A percentile compares a stretch with the other conserved stretches of the same genome.
Conservation (phyloP, 2,329 filamentous ascomycete genomes). For the Oidium heveae region DNA sequence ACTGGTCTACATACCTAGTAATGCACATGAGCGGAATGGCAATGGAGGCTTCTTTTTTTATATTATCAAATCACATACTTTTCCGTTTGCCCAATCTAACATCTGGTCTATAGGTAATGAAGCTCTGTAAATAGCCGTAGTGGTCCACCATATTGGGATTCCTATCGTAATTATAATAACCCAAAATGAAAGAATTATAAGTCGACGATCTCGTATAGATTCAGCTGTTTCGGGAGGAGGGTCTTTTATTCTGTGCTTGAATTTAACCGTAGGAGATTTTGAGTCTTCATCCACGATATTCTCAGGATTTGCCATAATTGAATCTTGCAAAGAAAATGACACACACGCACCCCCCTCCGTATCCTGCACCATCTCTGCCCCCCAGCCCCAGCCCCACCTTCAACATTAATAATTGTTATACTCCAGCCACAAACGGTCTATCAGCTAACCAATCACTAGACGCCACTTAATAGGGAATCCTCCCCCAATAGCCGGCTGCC, state of each 20-base stretch:
- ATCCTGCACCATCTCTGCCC: too few species aligned
- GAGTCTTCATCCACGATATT: neutral
- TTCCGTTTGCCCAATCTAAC: conserved; percentile 77
- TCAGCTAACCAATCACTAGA: too few species aligned
- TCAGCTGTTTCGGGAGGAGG: conserved; percentile 54
- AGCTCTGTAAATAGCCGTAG: conserved; percentile 77
- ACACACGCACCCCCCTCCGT: too few species aligned
- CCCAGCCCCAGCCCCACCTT: too few species aligned
- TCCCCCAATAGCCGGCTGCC: too few species aligned
- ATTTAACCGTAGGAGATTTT: neutral
- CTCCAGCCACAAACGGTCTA: too few species aligned
- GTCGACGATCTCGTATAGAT: conserved; percentile 41
- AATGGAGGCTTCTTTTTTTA: neutral
- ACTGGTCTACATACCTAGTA: conserved; percentile 60
- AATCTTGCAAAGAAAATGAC: too few species aligned
- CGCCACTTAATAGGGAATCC: too few species aligned
- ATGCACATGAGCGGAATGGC: neutral
- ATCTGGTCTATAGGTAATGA: conserved; percentile 62
- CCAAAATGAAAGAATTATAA: conserved; percentile 79
- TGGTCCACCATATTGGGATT: conserved; percentile 86
- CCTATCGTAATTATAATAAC: conserved; percentile 59
- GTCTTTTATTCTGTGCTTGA: conserved; percentile 10
- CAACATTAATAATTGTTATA: too few species aligned
- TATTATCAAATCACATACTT: conserved; percentile 27
- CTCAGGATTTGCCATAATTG: neutral